Base-by-base conservation (phyloP, 176 grass and related monocot species). In the Bromus sterilis region DNA sequence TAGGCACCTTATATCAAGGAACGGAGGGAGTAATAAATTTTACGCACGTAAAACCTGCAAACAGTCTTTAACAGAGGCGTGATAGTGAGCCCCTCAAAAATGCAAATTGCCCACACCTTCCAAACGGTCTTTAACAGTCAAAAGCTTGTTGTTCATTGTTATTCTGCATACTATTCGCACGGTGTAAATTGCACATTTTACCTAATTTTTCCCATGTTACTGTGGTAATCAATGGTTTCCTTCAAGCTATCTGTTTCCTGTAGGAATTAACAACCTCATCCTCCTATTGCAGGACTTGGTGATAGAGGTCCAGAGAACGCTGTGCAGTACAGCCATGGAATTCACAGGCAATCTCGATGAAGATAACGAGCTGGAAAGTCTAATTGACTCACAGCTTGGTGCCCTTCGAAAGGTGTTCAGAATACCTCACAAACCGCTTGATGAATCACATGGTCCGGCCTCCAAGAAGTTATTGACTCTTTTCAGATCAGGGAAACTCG, bases 401-500 rank as follows among this genome's bases (percentile, higher is more conserved):
- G 88, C 88, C 41, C 92, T 98, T 42, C 86, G 89, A 31, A 94
- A 94, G 81, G 86, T 87, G 57, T 94, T 94, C 57, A 89, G 88
- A 44, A 89, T 94, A 81, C 83, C 85, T 3, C 92, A 93, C 31
- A 98, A 91, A 65, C 83, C 80, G 11, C 87, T 76, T 25, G 88
- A 91, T 5, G 95, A 93, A 63, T 91, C 90, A 12, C 84, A 89
- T 0, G 87, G 81, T 4, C 87, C 86, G 39, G 83, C 84, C 31
- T 92, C 88, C 31, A 91, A 98, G 88, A 98, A 98, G 74, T 66
- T 98, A 46, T 11, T 98, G 18, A 98, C 90, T 51, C 88, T 94
- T 49, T 98, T 98, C 71, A 89, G 92, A 78, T 75, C 89, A 15
- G 95, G 95, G 40, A 98, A 94, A 56, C 83, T 98, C 2, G 92